phyloP scores from a whole-genome alignment of 2,329 filamentous ascomycete species.

The Aspergillus neotritici region DNA sequence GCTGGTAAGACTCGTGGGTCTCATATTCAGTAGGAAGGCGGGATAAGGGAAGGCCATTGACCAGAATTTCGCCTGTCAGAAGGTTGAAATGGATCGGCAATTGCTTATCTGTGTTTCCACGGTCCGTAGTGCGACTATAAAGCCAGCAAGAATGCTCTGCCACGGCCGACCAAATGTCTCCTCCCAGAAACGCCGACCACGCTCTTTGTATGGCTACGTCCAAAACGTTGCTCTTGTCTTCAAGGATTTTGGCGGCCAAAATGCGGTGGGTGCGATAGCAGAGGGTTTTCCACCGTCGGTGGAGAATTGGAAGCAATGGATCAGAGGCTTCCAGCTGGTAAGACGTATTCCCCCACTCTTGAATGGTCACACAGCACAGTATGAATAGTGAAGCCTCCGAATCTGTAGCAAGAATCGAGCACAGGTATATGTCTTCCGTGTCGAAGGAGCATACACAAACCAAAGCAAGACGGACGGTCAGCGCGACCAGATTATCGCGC shows the following conservation, averaged over 20 bases:
- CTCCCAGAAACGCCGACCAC: conserved; percentile 15
- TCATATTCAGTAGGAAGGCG: conserved; percentile 25
- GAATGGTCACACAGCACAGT: conserved; percentile 35
- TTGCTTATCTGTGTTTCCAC: conserved; percentile 1
- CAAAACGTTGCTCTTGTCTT: conserved; percentile 6
- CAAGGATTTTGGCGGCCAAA: conserved; percentile 6
- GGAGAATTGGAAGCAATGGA: conserved; percentile 14
- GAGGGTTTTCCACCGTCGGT: conserved; percentile 20
- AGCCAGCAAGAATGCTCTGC: conserved; percentile 6
- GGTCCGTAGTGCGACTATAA: not conserved
- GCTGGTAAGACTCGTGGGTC: conserved; percentile 16
- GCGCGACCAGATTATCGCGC: conserved; percentile 27
- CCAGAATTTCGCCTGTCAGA: conserved; percentile 29
- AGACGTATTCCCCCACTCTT: conserved; percentile 23
- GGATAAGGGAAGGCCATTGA: conserved; percentile 27
- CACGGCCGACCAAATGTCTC: conserved; percentile 5
- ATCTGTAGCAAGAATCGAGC: conserved; percentile 19
- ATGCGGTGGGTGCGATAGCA: conserved; percentile 11
- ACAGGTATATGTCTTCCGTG: conserved; percentile 31
- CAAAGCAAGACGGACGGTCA: conserved; percentile 38
- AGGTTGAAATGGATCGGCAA: conserved; percentile 26
- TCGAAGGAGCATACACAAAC: conserved; percentile 45
- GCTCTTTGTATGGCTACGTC: conserved; percentile 10
- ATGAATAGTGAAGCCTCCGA: conserved; percentile 31
- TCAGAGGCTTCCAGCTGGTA: not conserved